A percentile compares a stretch with the other conserved stretches of the same genome.
Conservation (phyloP, 768 basidiomycete genomes). For the Lepiota brunneoincarnata region DNA sequence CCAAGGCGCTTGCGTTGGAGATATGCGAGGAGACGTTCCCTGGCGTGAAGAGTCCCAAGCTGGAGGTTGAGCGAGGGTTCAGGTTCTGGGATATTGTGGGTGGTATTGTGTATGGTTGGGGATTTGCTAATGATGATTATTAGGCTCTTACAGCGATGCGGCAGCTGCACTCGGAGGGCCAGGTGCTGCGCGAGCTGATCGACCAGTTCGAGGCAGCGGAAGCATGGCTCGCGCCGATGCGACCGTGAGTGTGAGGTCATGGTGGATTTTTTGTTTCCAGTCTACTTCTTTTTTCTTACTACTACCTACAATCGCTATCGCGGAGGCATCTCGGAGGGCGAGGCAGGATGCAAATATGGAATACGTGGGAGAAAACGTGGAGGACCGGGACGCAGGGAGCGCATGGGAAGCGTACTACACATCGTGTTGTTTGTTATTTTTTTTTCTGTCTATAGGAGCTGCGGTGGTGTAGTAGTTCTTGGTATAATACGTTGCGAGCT, state of each 20-base stretch:
- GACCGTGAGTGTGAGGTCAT: constrained; percentile 50
- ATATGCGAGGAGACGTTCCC: constrained; percentile 94
- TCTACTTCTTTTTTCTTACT: not conserved
- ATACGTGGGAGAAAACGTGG: constrained; percentile 13
- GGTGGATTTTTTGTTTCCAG: not conserved
- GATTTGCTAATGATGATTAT: constrained; percentile 9
- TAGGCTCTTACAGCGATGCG: constrained; percentile 84
- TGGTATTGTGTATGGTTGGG: constrained; percentile 20
- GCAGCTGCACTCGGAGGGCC: constrained; percentile 79
- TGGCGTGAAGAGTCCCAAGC: constrained; percentile 82
- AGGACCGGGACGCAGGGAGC: constrained; percentile 12
- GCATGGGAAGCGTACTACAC: constrained; percentile 3
- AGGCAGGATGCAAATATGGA: constrained; percentile 14
- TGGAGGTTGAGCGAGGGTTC: constrained; percentile 94
- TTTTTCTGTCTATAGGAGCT: constrained; percentile 7
- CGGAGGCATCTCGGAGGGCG: constrained; percentile 12
- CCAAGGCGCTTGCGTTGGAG: constrained; percentile 83
- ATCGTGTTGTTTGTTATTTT: constrained; percentile 5
- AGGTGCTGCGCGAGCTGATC: constrained; percentile 82
- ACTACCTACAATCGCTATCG: constrained; percentile 4
- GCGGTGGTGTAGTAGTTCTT: constrained; percentile 5
- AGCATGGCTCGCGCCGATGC: constrained; percentile 89
- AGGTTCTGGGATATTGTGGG: constrained; percentile 98
- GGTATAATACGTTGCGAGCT: constrained; percentile 1
- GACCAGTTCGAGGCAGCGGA: constrained; percentile 97